These are phyloP conservation scores for Blastobotrys apis DNA, from an alignment of 1,139 yeast genomes.

Conservation along the genomic window DNA sequence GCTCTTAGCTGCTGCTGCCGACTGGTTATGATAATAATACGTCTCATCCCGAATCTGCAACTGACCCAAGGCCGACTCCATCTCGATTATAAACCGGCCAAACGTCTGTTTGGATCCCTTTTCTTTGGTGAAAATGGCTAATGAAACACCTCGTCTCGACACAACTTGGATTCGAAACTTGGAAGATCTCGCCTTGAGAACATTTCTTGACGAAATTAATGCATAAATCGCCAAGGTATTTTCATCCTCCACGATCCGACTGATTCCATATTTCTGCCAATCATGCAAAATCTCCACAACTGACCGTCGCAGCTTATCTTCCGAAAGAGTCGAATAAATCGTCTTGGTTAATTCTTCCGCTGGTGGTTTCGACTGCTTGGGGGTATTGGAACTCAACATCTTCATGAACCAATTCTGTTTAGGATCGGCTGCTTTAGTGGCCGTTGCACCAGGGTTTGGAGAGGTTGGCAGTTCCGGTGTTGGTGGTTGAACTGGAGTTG, in stretches of 20 bases:
- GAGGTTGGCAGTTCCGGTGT: neutral
- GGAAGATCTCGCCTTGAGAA: slow-evolving; percentile 33
- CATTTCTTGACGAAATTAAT: slow-evolving; percentile 35
- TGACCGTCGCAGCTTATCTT: slow-evolving; percentile 29
- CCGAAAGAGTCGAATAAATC: slow-evolving; percentile 28
- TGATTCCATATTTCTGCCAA: slow-evolving; percentile 38
- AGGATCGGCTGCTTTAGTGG: slow-evolving; percentile 22
- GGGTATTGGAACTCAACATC: slow-evolving; percentile 23
- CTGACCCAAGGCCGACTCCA: slow-evolving; percentile 25
- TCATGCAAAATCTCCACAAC: slow-evolving; percentile 32
- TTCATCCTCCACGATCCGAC: slow-evolving; percentile 28
- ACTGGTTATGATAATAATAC: neutral
- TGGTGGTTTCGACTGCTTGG: slow-evolving; percentile 1
- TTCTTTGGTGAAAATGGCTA: slow-evolving; percentile 30
- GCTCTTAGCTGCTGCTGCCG: neutral
- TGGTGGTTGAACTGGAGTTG: slow-evolving; percentile 8
- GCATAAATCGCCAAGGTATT: slow-evolving; percentile 31
- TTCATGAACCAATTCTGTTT: slow-evolving; percentile 41
- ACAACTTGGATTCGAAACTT: slow-evolving; percentile 31
- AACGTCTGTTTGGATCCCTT: slow-evolving; percentile 34
- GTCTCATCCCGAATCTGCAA: slow-evolving; percentile 1
- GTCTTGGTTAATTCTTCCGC: slow-evolving; percentile 18
- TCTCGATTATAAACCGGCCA: slow-evolving; percentile 32
- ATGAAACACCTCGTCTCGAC: slow-evolving; percentile 23
- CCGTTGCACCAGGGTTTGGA: neutral